A percentile compares a stretch with the other conserved stretches of the same genome.
These are phyloP conservation scores for Austroboletus niveus DNA, from an alignment of 1,284 basidiomycete species.

Conservation along the genomic window DNA sequence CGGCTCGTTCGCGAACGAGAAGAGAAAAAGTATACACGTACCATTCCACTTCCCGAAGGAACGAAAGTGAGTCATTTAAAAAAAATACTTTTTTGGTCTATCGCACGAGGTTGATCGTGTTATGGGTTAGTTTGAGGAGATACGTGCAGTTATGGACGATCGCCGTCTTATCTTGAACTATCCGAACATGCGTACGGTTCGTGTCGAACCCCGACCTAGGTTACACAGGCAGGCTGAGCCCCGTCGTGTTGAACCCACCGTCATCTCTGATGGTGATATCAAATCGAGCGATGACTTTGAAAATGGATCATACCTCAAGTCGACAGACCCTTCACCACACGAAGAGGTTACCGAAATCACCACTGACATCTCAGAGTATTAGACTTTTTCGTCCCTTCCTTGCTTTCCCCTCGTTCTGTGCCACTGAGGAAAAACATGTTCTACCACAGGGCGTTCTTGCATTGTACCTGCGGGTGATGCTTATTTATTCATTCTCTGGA, in stretches of 20 bases:
- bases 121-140: conserved; percentile 59
- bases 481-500: conserved; percentile 24
- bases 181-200: conserved; percentile 59
- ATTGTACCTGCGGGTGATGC: conserved; percentile 9
- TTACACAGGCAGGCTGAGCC: conserved; percentile 26
- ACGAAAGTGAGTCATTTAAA: conserved; percentile 38
- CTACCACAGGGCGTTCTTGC: conserved; percentile 10
- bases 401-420: not conserved
- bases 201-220: conserved; percentile 41
- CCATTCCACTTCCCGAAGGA: conserved; percentile 47
- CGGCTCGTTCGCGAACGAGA: conserved; percentile 57
- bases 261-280: conserved; percentile 31
- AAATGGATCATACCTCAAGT: conserved; percentile 26
- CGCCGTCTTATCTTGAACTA: conserved; percentile 59
- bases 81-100: too few relatives aligned
- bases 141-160: conserved; percentile 59
- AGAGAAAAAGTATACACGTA: conserved; percentile 50
- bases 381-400: conserved; percentile 10
- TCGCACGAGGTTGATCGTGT: conserved; percentile 3
- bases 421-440: conserved; percentile 9
- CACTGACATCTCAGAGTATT: conserved; percentile 33
- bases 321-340: conserved; percentile 24
- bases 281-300: conserved; percentile 32
- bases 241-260: conserved; percentile 31
- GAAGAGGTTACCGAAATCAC: conserved; percentile 27